These are phyloP conservation scores for Acrodontium crateriforme DNA, from an alignment of 2,329 filamentous ascomycete genomes.

Conservation along the genomic window DNA sequence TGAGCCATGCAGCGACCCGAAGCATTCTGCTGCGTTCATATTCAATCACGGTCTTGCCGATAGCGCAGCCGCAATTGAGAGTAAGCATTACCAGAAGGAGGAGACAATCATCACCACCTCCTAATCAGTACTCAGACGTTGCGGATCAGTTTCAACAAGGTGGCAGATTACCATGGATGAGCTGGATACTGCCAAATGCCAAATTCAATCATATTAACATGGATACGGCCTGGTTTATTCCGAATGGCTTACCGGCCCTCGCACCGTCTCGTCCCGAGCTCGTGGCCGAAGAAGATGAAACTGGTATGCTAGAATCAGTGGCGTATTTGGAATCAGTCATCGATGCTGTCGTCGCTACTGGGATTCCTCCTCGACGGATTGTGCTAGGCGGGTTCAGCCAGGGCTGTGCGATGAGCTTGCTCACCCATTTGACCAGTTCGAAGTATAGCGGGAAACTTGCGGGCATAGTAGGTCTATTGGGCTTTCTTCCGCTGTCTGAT, in stretches of 20 bases:
- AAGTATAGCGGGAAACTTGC: slow-evolving; percentile 28
- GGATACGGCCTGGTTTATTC: slow-evolving; percentile 33
- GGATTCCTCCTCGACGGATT: slow-evolving; percentile 29
- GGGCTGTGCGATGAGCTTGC: slow-evolving; percentile 32
- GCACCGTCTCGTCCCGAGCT: slow-evolving; percentile 29
- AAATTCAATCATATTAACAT: slow-evolving; percentile 30
- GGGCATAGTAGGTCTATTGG: slow-evolving; percentile 31
- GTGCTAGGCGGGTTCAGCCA: slow-evolving; percentile 36
- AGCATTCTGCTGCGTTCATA: slow-evolving; percentile 25
- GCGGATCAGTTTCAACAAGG: slow-evolving; percentile 34
- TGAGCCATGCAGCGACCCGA: slow-evolving; percentile 14
- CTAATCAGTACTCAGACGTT: slow-evolving; percentile 20
- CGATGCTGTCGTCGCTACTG: slow-evolving; percentile 27
- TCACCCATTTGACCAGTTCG: slow-evolving; percentile 27
- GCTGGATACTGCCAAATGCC: slow-evolving; percentile 36
- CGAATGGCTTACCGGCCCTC: slow-evolving; percentile 21
- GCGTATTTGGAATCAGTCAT: slow-evolving; percentile 30
- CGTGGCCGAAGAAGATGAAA: slow-evolving; percentile 33
- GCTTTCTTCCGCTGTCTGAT: slow-evolving; percentile 34
- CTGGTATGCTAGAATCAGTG: slow-evolving; percentile 27
- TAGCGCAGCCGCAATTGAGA: slow-evolving; percentile 27
- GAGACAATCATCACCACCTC: too few relatives aligned
- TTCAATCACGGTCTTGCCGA: slow-evolving; percentile 34
- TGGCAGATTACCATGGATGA: slow-evolving; percentile 31
- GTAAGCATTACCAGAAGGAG: too few relatives aligned